Evolutionary conservation across 148 eudicot genomes (phyloP).

Genomic region (Dysphania ambrosioides): DNA sequence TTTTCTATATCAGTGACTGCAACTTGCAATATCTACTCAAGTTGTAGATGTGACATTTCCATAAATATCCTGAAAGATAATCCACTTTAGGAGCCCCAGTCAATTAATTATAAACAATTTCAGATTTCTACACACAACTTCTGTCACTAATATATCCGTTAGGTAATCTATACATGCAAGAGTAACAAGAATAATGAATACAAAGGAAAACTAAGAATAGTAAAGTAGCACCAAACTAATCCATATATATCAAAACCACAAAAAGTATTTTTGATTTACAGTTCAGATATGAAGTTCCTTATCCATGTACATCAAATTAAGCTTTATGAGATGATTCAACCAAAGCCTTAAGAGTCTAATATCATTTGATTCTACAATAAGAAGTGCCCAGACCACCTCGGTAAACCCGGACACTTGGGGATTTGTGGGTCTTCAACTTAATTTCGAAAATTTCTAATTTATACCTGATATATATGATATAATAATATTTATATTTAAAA

Average conservation of each 20-base stretch:
- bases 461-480: no score
- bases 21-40: conserved; percentile 20
- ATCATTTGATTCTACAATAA: no score
- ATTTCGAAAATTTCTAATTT: no score
- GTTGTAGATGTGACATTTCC: conserved; percentile 23
- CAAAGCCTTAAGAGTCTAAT: not conserved
- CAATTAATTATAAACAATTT: conserved; percentile 14
- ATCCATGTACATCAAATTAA: not conserved
- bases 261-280: not conserved
- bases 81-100: not conserved
- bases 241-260: not conserved
- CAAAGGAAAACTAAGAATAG: not conserved
- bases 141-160: not conserved
- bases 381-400: not conserved
- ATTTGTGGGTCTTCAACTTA: no score
- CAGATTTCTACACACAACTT: conserved; percentile 22
- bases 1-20: conserved; percentile 11
- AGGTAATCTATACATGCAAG: conserved; percentile 1
- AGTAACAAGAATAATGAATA: not conserved
- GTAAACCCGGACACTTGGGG: not conserved
- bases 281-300: not conserved
- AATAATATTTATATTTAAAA: no score
- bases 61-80: conserved; percentile 17
- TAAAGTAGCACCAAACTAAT: not conserved
- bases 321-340: not conserved